Evolutionary conservation across 306 rosid genomes (phyloP).

Genomic region (Prunus salicina): DNA sequence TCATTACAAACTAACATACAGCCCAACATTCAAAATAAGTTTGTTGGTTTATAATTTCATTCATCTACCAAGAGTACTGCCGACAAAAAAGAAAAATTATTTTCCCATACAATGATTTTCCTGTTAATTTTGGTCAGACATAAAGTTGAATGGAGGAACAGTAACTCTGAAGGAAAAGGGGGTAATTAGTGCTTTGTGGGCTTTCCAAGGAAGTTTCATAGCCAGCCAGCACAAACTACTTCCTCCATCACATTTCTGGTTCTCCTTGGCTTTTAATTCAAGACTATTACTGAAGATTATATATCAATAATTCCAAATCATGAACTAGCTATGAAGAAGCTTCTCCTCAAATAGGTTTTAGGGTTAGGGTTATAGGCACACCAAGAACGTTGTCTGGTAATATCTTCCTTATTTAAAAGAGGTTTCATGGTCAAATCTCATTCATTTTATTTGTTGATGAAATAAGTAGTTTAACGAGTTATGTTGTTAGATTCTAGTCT

Average conservation of each 20-base stretch:
- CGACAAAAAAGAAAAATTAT: slow-evolving; percentile 12
- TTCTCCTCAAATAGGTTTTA: slow-evolving; percentile 18
- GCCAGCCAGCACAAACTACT: slow-evolving; percentile 37
- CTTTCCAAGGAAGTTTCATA: slow-evolving; percentile 52
- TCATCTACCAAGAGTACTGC: slow-evolving; percentile 5
- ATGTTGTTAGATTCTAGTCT: neutral
- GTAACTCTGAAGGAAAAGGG: slow-evolving; percentile 66
- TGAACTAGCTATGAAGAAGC: slow-evolving; percentile 30
- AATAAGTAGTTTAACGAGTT: neutral
- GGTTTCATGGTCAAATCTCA: too few species aligned
- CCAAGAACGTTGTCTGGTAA: neutral
- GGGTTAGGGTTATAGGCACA: neutral
- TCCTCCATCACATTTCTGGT: slow-evolving; percentile 34
- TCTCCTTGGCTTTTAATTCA: slow-evolving; percentile 73
- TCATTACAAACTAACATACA: slow-evolving; percentile 8
- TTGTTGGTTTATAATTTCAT: neutral
- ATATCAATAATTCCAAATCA: slow-evolving; percentile 49
- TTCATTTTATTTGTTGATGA: too few species aligned
- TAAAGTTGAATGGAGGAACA: slow-evolving; percentile 53
- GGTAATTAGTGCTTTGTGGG: slow-evolving; percentile 61
- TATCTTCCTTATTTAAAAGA: too few species aligned
- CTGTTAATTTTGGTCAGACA: slow-evolving; percentile 31
- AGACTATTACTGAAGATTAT: slow-evolving; percentile 50
- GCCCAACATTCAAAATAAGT: slow-evolving; percentile 13
- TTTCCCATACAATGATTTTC: slow-evolving; percentile 22